Conservation (phyloP, 345 rosid species). For the Lumnitzera racemosa region DNA sequence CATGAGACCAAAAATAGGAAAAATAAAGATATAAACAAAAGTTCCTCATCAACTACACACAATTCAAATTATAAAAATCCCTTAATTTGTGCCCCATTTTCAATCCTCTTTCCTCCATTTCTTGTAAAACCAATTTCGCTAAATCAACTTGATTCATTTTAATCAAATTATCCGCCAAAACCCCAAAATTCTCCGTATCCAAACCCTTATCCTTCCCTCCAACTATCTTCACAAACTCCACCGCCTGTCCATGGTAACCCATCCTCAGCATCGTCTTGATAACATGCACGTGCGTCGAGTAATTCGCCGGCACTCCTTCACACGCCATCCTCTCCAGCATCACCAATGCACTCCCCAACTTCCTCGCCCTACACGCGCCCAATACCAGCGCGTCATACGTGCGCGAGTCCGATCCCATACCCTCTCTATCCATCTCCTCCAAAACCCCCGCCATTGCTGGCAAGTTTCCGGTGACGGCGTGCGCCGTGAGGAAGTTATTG, state of each 20-base stretch:
- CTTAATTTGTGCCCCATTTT: constrained; percentile 29
- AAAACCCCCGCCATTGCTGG: constrained; percentile 31
- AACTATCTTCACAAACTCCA: constrained; percentile 45
- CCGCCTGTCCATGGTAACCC: constrained; percentile 35
- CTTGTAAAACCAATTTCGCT: constrained; percentile 42
- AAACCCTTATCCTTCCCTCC: constrained; percentile 36
- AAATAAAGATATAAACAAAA: no score
- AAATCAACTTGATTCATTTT: constrained; percentile 22
- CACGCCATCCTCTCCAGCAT: constrained; percentile 62
- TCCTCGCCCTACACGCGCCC: constrained; percentile 54
- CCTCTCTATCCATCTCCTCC: constrained; percentile 44
- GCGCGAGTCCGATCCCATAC: constrained; percentile 34
- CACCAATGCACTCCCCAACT: constrained; percentile 47
- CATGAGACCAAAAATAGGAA: no score
- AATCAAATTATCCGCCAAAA: constrained; percentile 43
- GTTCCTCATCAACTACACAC: no score
- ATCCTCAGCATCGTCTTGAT: constrained; percentile 28
- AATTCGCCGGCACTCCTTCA: constrained; percentile 31
- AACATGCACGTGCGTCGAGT: constrained; percentile 50
- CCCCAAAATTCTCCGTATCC: constrained; percentile 47
- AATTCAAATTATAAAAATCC: constrained; percentile 10
- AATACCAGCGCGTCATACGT: constrained; percentile 69
- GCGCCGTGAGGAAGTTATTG: constrained; percentile 42
- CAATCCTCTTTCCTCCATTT: constrained; percentile 42
- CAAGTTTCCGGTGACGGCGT: constrained; percentile 33